phyloP scores from a whole-genome alignment of 2,329 filamentous ascomycete genomes.

The Cercospora nicotianae region DNA sequence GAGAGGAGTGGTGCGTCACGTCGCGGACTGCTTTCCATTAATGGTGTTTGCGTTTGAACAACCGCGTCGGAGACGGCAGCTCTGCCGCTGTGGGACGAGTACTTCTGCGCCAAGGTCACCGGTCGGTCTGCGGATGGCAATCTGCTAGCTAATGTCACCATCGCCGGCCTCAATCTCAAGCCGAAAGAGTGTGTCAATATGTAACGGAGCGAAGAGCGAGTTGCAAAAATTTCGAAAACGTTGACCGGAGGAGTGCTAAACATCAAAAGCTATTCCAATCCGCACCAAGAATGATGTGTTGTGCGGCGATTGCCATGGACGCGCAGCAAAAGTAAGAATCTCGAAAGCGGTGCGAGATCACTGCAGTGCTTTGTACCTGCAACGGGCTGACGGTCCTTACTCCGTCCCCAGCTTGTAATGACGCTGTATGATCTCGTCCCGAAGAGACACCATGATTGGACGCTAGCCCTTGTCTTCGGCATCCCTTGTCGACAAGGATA shows the following conservation, averaged over 20 bases:
- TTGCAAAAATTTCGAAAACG: slow-evolving; percentile 6
- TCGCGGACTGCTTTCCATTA: slow-evolving; percentile 53
- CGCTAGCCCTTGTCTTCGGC: background rate
- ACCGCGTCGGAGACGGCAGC: slow-evolving; percentile 55
- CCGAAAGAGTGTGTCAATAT: slow-evolving; percentile 14
- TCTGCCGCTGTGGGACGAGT: slow-evolving; percentile 28
- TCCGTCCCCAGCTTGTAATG: background rate
- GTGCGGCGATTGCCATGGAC: slow-evolving; percentile 17
- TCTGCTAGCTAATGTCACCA: slow-evolving; percentile 35
- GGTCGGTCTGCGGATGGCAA: slow-evolving; percentile 28
- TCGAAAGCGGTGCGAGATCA: background rate
- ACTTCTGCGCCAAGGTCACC: slow-evolving; percentile 25
- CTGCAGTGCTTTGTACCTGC: background rate
- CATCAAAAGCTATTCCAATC: slow-evolving; percentile 21
- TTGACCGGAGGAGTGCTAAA: slow-evolving; percentile 20
- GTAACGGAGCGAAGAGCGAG: slow-evolving; percentile 4
- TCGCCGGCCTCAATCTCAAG: slow-evolving; percentile 26
- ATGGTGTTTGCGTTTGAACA: slow-evolving; percentile 65
- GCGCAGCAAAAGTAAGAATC: background rate
- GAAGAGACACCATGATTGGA: slow-evolving; percentile 12
- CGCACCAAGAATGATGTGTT: slow-evolving; percentile 24
- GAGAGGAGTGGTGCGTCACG: slow-evolving; percentile 8
- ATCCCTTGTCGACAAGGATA: slow-evolving; percentile 3
- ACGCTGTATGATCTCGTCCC: slow-evolving; percentile 7
- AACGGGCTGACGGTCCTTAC: background rate